phyloP scores from a whole-genome alignment of 345 rosid species.

The Pelargonium nanum region DNA sequence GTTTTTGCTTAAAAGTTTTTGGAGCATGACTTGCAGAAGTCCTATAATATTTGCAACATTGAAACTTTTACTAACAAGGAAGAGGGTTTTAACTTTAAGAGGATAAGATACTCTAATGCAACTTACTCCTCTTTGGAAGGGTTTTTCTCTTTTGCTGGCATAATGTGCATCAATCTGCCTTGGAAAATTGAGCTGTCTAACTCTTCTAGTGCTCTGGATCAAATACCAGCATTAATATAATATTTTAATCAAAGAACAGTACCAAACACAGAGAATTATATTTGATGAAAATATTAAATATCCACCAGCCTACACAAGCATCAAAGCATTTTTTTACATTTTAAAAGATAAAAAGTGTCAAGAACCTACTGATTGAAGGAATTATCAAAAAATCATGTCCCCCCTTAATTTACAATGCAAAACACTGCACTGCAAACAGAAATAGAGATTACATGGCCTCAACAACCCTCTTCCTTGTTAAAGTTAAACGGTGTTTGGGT shows the following conservation, averaged over 20 bases:
- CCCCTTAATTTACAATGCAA: too few relatives aligned
- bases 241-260: background rate
- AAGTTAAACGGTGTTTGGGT: too few relatives aligned
- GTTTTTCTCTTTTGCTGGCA: constrained; percentile 55
- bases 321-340: background rate
- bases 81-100: constrained; percentile 8
- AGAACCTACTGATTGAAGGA: too few relatives aligned
- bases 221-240: constrained; percentile 9
- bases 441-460: too few relatives aligned
- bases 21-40: constrained; percentile 22
- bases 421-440: too few relatives aligned
- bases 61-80: background rate
- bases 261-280: background rate
- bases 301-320: background rate
- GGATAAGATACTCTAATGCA: background rate
- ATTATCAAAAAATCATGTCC: too few relatives aligned
- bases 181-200: constrained; percentile 75
- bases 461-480: too few relatives aligned
- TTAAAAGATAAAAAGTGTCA: too few relatives aligned
- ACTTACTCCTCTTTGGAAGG: constrained; percentile 49
- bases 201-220: constrained; percentile 63
- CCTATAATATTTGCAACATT: background rate
- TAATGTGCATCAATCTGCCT: constrained; percentile 80
- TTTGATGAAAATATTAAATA: background rate
- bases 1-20: constrained; percentile 64